phyloP scores from a whole-genome alignment of 805 yeast genomes.

The Spathaspora girioi region DNA sequence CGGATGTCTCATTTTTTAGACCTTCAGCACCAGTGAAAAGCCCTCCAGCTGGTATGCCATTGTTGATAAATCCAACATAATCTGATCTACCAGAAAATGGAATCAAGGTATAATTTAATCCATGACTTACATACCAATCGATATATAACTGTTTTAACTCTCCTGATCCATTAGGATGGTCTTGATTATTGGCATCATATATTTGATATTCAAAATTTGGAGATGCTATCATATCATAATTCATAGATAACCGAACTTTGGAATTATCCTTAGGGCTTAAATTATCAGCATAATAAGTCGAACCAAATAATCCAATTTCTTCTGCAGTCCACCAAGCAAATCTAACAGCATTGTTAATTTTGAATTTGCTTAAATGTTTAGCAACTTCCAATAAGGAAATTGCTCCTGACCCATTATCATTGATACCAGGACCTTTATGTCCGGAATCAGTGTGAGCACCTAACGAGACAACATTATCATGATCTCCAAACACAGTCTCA shows the following conservation, averaged over 20 bases:
- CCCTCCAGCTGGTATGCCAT: constrained; percentile 93
- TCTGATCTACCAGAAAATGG: constrained; percentile 97
- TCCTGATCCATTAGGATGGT: constrained; percentile 87
- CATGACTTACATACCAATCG: constrained; percentile 65
- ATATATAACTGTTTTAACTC: constrained; percentile 69
- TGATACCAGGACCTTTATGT: constrained; percentile 89
- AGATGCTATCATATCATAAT: constrained; percentile 97
- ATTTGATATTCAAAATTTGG: constrained; percentile 90
- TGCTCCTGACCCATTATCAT: constrained; percentile 93
- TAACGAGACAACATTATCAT: constrained; percentile 78
- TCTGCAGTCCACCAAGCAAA: constrained; percentile 99
- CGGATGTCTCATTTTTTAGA: constrained; percentile 58
- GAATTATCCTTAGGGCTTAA: constrained; percentile 69
- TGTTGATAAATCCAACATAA: constrained; percentile 86
- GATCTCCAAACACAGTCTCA: constrained; percentile 80
- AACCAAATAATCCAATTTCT: constrained; percentile 92
- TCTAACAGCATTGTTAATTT: constrained; percentile 81
- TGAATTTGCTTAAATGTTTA: constrained; percentile 68
- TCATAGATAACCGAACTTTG: constrained; percentile 86
- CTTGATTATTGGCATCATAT: constrained; percentile 74
- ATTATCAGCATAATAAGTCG: constrained; percentile 68
- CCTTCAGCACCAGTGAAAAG: constrained; percentile 95
- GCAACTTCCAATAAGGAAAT: constrained; percentile 85
- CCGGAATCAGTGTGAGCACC: constrained; percentile 96
- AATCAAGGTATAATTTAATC: constrained; percentile 73